Base-by-base conservation (phyloP, 2,329 filamentous ascomycete genomes). In the Botrytis squamosa region DNA sequence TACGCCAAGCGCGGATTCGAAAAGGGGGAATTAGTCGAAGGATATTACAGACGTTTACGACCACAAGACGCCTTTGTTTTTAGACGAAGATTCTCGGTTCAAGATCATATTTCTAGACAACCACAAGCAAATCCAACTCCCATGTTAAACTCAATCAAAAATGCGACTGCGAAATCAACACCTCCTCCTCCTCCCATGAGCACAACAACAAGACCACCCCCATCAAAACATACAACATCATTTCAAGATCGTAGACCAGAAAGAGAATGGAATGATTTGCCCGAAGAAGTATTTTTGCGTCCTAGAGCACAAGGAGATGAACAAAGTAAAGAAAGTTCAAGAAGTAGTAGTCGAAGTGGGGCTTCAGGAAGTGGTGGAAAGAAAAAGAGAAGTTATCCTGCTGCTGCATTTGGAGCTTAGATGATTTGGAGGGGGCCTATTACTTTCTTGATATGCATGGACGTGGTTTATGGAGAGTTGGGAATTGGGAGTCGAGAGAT, bases 191-290 rank as follows among this genome's bases (percentile, higher is more conserved):
- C 70, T 49, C 8, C 29, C 33, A 66, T 75, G 38, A 62, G 76
- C 49, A 65, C 59, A 40, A 20, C 44, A 18, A 44, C 29, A n/a
- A 68, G 65, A 55, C 46, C 65, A 33, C 65, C 49, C 18, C 46
- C 9, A 44, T n/a, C 63, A n/a, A 44, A 70, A 36, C 70, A 73
- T 12, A 52, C 73, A 49, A n/a, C 72, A 3, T 90, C 88, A 1
- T 91, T 86, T 80, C 89, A 91, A 80, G 90, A 88, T 74, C 81
- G 84, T 77, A 84, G 89, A 10, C 86, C 89, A 4, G 86, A 88
- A 33, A 88, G 82, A 44, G 89, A 91, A 79, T 91, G 89, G 89
- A 91, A 91, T 81, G 89, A 91, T 79, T 78, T 91, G 16, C 89
- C 89, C 0, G 83, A 85, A 16, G 89, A 91, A 70, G 90, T 91